Evolutionary conservation across 2,329 filamentous ascomycete species (phyloP), one percentile per base, ranked within the genome.

Genomic region (Aureobasidium sp.): DNA sequence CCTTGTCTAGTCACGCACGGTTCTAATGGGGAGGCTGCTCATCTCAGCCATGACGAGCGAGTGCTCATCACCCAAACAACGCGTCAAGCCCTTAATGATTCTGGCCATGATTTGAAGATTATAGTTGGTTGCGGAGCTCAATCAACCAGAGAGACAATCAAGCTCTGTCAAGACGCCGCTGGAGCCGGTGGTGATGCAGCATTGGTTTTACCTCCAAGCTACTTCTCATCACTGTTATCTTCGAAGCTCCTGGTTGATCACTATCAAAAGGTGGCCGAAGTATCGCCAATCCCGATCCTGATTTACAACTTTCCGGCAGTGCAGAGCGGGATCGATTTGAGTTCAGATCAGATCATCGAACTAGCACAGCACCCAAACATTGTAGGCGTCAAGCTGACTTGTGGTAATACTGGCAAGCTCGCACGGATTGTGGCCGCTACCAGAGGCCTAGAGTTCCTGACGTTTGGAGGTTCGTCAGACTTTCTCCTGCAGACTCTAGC

Each of bases 1-100:
- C n/a, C n/a, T n/a, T n/a, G n/a, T n/a, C n/a, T 29, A 50, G 45
- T 86, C 44, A 87, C 84, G 10, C 86, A 90, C 66, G 87, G 87
- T 41, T 88, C 84, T 64, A 91, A 91, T 64, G 87, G 87, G 62
- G 88, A 93, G 72, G 86, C 88, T 6, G 86, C 90, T 11, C 86
- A 90, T 64, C 77, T 91, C 29, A 82, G 83, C 38, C 83, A 84
- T 61, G 73, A 78, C 21, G 87, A 91, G 70, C 80, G 86, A 55
- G 77, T 79, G 42, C 71, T 80, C 48, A 80, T 91, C 61, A 90
- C 85, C 6, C 72, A 73, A 47, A 81, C 83, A 29, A 90, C 86
- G 1, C 82, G 87, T 35, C 76, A 79, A 57, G 85, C 85, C 12
- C 75, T 90, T 39, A 79, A 88, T 64, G 74, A 76, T 10, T 79